phyloP scores from a whole-genome alignment of 768 basidiomycete species.

The Pisolithus microcarpus region DNA sequence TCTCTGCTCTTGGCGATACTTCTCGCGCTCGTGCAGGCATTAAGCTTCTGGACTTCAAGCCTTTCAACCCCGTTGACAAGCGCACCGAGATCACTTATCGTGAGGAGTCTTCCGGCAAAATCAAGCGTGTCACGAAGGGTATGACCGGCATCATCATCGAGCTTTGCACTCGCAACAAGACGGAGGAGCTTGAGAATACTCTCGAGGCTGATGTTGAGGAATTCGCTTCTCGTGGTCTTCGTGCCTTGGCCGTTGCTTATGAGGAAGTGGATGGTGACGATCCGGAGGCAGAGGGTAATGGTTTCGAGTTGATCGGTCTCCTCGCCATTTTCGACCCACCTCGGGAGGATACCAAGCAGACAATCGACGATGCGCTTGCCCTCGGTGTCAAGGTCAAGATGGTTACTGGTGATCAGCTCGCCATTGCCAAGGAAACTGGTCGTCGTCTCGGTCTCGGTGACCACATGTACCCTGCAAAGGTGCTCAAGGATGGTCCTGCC shows the following conservation, averaged over 20 bases:
- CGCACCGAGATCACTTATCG: conserved; percentile 98
- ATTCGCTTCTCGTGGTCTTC: conserved; percentile 91
- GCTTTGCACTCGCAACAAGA: conserved; percentile 96
- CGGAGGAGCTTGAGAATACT: conserved; percentile 80
- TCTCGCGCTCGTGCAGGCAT: conserved; percentile 81
- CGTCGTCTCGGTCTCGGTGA: conserved; percentile 96
- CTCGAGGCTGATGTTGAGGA: conserved; percentile 96
- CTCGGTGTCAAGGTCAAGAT: conserved; percentile 99
- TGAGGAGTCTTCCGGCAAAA: conserved; percentile 88
- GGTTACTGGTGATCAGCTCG: conserved; percentile 99
- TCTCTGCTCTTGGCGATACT: conserved; percentile 68
- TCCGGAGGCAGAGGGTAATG: conserved; percentile 83
- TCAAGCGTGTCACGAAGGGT: conserved; percentile 99
- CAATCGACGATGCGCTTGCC: conserved; percentile 92
- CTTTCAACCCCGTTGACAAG: conserved; percentile 99
- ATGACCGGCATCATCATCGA: conserved; percentile 99
- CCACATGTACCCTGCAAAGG: conserved; percentile 99
- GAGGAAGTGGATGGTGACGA: conserved; percentile 87
- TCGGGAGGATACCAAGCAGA: conserved; percentile 97
- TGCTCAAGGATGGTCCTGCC: conserved; percentile 93
- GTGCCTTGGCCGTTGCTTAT: conserved; percentile 89
- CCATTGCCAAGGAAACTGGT: conserved; percentile 98
- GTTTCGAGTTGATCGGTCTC: conserved; percentile 95
- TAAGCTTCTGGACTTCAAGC: conserved; percentile 97
- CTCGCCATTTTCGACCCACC: conserved; percentile 98